These are phyloP conservation scores for Phytopythium litorale DNA, from an alignment of 352 stramenopile species.

Conservation along the genomic window DNA sequence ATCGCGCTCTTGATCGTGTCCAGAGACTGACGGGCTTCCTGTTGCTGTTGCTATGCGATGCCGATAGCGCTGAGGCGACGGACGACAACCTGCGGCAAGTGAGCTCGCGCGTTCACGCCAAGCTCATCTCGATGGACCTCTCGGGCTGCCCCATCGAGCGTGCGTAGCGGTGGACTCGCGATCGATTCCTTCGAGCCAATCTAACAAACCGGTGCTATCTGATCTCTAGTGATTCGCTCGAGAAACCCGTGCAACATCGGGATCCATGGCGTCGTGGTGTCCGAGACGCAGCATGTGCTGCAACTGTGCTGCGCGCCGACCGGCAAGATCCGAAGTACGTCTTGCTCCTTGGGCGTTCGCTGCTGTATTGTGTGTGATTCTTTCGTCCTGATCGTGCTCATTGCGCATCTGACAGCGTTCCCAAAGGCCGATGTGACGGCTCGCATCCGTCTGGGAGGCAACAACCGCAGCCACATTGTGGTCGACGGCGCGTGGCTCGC, in stretches of 20 bases:
- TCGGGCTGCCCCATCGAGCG: slow-evolving; percentile 68
- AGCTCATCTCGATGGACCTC: slow-evolving; percentile 60
- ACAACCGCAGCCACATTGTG: slow-evolving; percentile 25
- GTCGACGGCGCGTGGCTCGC: slow-evolving; percentile 50
- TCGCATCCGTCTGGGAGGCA: slow-evolving; percentile 27
- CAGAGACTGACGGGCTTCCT: neutral
- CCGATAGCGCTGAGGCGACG: slow-evolving; percentile 7
- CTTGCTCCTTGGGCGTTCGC: neutral
- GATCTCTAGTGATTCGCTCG: slow-evolving; percentile 42
- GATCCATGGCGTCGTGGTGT: slow-evolving; percentile 48
- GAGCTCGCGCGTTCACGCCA: slow-evolving; percentile 33
- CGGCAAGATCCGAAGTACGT: slow-evolving; percentile 55
- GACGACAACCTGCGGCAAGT: slow-evolving; percentile 11
- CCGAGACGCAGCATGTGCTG: slow-evolving; percentile 54
- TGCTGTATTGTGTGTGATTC: neutral
- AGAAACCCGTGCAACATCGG: slow-evolving; percentile 57
- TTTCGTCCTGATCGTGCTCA: neutral
- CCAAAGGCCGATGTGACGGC: slow-evolving; percentile 41
- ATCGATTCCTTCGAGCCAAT: neutral
- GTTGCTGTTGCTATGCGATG: neutral
- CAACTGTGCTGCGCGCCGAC: slow-evolving; percentile 46
- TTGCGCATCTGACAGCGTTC: slow-evolving; percentile 22
- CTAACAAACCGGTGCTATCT: neutral
- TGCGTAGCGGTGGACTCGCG: slow-evolving; percentile 11
- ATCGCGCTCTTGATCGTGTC: neutral